Evolutionary conservation across 257 asterid species (phyloP).

Genomic region (Salvia splendens): DNA sequence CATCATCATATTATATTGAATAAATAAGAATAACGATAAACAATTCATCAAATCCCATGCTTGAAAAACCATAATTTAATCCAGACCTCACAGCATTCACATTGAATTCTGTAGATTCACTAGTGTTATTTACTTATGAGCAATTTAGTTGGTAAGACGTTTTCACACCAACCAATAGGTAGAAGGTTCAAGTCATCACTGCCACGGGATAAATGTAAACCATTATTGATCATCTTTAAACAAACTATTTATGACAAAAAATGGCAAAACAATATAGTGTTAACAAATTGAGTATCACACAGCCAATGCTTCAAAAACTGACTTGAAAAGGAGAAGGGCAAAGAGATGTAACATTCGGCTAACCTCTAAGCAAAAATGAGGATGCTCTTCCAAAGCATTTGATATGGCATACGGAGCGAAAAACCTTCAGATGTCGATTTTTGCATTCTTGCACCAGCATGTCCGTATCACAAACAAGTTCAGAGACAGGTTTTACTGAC

Average conservation of each 20-base stretch:
- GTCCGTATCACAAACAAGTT: conserved; percentile 13
- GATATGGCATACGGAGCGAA: conserved; percentile 23
- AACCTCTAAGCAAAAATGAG: not conserved
- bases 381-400: conserved; percentile 1
- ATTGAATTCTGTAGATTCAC: not conserved
- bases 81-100: not conserved
- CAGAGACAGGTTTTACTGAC: not conserved
- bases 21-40: too few relatives aligned
- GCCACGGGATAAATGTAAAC: too few relatives aligned
- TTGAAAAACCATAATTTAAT: not conserved
- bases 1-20: too few relatives aligned
- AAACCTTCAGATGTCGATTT: conserved; percentile 17
- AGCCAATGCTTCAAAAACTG: not conserved
- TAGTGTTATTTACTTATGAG: not conserved
- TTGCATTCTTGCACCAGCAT: conserved; percentile 18
- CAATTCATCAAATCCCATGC: too few relatives aligned
- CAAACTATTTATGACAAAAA: not conserved
- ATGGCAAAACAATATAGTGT: not conserved
- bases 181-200: too few relatives aligned
- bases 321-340: too few relatives aligned
- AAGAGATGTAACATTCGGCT: not conserved
- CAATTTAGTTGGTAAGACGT: too few relatives aligned
- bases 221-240: too few relatives aligned
- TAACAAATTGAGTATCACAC: not conserved
- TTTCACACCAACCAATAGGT: too few relatives aligned